Conservation (phyloP, 2,329 filamentous ascomycete genomes). For the Chrysoporthe cubensis region DNA sequence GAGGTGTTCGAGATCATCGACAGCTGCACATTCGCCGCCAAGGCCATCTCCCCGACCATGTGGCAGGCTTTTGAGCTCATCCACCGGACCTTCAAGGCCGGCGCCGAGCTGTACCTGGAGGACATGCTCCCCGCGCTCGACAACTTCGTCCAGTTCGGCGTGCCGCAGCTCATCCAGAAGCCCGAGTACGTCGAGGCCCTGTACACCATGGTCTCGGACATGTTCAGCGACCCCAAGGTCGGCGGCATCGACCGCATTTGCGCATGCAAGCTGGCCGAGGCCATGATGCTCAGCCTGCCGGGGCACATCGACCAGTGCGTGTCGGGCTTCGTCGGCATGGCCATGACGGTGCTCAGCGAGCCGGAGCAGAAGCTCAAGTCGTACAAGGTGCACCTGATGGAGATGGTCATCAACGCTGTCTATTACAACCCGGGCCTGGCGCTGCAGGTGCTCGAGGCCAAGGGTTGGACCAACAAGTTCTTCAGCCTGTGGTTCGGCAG, state of each 20-base stretch:
- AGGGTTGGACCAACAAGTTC: constrained; percentile 97
- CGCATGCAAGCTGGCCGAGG: constrained; percentile 92
- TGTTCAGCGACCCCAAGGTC: constrained; percentile 91
- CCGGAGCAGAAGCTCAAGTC: constrained; percentile 83
- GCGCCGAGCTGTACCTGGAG: constrained; percentile 94
- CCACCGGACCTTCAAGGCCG: constrained; percentile 94
- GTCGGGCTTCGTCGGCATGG: constrained; percentile 84
- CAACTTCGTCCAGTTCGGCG: constrained; percentile 96
- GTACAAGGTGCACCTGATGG: constrained; percentile 95
- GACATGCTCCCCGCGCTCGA: constrained; percentile 98
- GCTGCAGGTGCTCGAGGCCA: constrained; percentile 84
- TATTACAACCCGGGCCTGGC: constrained; percentile 93
- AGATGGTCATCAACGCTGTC: constrained; percentile 97
- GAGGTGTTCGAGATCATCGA: constrained; percentile 99
- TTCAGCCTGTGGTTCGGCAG: constrained; percentile 98
- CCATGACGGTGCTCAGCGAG: constrained; percentile 78
- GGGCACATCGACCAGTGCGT: constrained; percentile 88
- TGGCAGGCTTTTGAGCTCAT: constrained; percentile 98
- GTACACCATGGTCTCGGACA: constrained; percentile 91
- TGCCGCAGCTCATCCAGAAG: constrained; percentile 77
- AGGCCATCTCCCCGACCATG: constrained; percentile 94
- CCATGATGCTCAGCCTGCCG: constrained; percentile 93
- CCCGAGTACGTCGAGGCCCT: constrained; percentile 86
- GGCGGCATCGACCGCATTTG: constrained; percentile 94
- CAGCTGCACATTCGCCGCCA: constrained; percentile 97